Conservation (phyloP, 139 green algal genomes). For the Ostreobium quekettii region DNA sequence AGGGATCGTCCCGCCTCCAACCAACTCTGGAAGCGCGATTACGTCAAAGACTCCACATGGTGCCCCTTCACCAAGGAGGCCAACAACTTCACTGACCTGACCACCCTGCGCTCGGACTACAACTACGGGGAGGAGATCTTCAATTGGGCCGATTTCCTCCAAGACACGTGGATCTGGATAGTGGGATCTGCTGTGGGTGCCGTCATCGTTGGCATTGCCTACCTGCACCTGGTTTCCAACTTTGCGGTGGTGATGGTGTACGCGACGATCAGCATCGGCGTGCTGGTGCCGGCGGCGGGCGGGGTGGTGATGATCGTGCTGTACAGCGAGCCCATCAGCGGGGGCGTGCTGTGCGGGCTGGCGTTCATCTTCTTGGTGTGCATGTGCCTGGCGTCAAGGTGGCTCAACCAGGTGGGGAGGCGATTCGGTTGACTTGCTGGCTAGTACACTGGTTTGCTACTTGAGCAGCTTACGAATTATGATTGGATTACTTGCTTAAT, state of each 20-base stretch:
- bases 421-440: too few relatives aligned
- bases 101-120: too few relatives aligned
- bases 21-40: too few relatives aligned
- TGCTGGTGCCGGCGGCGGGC: not conserved
- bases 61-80: too few relatives aligned
- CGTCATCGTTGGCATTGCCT: constrained; percentile 8
- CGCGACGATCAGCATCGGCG: not conserved
- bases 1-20: too few relatives aligned
- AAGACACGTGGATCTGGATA: constrained; percentile 14
- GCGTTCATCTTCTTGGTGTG: not conserved
- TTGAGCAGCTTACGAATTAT: too few relatives aligned
- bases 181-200: not conserved
- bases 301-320: not conserved
- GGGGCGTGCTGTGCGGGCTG: not conserved
- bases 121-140: too few relatives aligned
- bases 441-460: too few relatives aligned
- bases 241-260: constrained; percentile 18
- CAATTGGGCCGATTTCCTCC: constrained; percentile 9
- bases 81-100: too few relatives aligned
- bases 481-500: too few relatives aligned
- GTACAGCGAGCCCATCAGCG: not conserved
- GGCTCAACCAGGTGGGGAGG: too few relatives aligned
- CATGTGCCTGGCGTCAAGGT: not conserved
- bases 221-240: constrained; percentile 13
- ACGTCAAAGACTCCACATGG: too few relatives aligned